Evolutionary conservation across 176 grass and related monocot genomes (phyloP).

Genomic region (Dendrocalamus sinicus): DNA sequence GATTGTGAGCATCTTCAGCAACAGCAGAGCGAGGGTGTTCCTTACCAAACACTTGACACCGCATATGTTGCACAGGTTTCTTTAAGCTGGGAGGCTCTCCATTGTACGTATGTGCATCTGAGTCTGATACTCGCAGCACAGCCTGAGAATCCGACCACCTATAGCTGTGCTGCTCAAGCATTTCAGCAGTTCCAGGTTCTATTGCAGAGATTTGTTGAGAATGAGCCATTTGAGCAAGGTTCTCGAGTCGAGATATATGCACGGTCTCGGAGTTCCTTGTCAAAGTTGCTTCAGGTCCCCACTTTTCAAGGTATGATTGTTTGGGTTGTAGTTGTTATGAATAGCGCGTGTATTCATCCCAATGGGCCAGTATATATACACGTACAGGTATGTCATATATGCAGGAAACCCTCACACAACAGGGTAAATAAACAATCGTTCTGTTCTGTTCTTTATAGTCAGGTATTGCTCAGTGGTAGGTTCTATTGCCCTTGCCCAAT

Average conservation of each 20-base stretch:
- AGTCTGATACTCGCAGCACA: constrained; percentile 73
- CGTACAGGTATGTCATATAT: too few relatives aligned
- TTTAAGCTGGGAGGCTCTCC: constrained; percentile 92
- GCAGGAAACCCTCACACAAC: too few relatives aligned
- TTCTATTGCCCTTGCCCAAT: not conserved
- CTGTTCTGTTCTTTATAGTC: not conserved
- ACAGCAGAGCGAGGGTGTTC: constrained; percentile 56
- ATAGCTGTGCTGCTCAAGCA: constrained; percentile 74
- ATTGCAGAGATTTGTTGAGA: constrained; percentile 90
- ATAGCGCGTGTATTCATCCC: too few relatives aligned
- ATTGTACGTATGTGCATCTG: constrained; percentile 82
- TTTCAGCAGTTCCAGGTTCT: constrained; percentile 98
- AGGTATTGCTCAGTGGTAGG: not conserved
- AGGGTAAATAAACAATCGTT: too few relatives aligned
- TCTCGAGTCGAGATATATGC: constrained; percentile 76
- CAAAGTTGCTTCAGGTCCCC: constrained; percentile 93
- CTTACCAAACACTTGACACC: constrained; percentile 72
- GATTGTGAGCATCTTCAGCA: constrained; percentile 63
- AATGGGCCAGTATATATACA: too few relatives aligned
- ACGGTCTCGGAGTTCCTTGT: constrained; percentile 61
- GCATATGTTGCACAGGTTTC: constrained; percentile 86
- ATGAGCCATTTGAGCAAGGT: constrained; percentile 91
- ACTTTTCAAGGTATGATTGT: constrained; percentile 81
- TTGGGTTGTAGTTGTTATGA: not conserved
- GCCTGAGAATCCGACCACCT: constrained; percentile 59